Percentiles rank a stretch among this genome's conserved stretches.
Evolutionary conservation across 352 stramenopile genomes (phyloP).

Genomic region (Aphanomyces invadans): DNA sequence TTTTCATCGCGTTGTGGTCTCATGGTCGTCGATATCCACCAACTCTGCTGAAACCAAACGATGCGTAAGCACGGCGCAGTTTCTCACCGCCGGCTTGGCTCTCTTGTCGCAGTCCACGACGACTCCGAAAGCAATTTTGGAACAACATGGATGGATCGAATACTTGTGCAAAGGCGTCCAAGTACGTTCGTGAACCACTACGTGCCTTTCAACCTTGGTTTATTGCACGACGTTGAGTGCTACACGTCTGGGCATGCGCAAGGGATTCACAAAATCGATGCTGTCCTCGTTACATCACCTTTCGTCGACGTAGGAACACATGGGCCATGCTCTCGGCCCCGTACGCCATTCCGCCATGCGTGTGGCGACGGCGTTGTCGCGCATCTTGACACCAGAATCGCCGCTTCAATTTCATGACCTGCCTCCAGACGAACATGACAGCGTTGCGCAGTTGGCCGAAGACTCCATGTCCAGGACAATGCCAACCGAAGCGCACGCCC

Average conservation of each 20-base stretch:
- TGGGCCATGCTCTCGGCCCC: background rate
- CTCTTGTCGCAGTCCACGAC: background rate
- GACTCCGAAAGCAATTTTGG: background rate
- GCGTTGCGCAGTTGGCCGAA: too few species aligned
- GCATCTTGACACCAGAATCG: slow-evolving; percentile 6
- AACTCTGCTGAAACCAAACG: background rate
- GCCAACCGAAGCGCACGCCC: too few species aligned
- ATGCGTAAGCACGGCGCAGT: background rate
- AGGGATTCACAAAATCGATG: too few species aligned
- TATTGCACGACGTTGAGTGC: too few species aligned
- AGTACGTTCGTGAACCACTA: background rate
- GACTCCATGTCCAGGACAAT: background rate
- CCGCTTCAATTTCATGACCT: slow-evolving; percentile 16
- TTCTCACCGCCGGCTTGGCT: background rate
- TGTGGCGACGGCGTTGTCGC: slow-evolving; percentile 9
- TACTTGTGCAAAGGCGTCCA: slow-evolving; percentile 19
- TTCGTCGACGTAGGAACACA: slow-evolving; percentile 17
- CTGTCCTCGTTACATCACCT: too few species aligned
- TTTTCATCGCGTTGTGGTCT: background rate
- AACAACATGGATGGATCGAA: background rate
- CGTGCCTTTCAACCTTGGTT: background rate
- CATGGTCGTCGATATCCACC: background rate
- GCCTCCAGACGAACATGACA: background rate
- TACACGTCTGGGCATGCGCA: too few species aligned
- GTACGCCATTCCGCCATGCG: slow-evolving; percentile 16